phyloP scores from a whole-genome alignment of 768 basidiomycete species.

The Astraeus odoratus region DNA sequence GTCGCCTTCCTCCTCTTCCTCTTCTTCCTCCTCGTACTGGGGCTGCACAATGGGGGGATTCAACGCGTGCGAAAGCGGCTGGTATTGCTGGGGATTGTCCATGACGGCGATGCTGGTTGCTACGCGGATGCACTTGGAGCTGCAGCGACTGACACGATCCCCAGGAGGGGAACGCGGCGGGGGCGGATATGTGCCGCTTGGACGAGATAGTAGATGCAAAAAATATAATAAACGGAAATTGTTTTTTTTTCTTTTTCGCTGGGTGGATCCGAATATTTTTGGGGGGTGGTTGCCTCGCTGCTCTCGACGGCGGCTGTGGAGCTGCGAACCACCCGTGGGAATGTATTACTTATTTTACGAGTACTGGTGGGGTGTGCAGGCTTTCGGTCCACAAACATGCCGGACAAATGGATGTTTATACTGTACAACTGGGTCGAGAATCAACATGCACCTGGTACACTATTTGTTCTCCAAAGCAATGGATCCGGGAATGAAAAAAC shows the following conservation, averaged over 20 bases:
- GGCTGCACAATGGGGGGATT: conserved; percentile 41
- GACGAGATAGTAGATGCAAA: neutral
- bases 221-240: neutral
- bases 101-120: conserved; percentile 14
- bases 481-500: neutral
- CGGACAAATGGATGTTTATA: neutral
- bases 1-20: conserved; percentile 62
- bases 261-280: neutral
- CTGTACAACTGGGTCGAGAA: no score
- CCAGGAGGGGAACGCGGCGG: neutral
- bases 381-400: neutral
- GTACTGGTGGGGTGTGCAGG: neutral
- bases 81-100: conserved; percentile 76
- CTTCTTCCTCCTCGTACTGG: conserved; percentile 47
- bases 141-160: conserved; percentile 3
- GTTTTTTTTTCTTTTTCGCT: no score
- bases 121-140: no score
- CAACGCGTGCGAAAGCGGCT: conserved; percentile 73
- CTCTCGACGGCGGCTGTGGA: neutral
- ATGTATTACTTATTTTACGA: neutral
- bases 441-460: no score
- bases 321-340: neutral
- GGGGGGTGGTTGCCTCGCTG: conserved; percentile 2
- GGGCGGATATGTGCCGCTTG: neutral
- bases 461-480: neutral